Evolutionary conservation across 345 rosid genomes (phyloP).

Genomic region (Geranium rotundifolium): DNA sequence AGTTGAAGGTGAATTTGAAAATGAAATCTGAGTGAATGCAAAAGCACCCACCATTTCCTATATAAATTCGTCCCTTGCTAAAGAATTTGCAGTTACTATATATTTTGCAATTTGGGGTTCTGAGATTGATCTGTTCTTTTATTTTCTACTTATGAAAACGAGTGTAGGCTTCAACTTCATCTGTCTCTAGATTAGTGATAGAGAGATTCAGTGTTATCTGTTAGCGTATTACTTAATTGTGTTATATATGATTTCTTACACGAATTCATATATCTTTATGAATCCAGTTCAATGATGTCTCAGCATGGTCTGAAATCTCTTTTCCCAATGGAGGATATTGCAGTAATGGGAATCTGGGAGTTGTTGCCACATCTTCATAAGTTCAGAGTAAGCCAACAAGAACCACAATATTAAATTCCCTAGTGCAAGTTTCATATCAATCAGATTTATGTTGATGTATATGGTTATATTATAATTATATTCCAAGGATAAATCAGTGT

Average conservation of each 20-base stretch:
- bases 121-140: too few relatives aligned
- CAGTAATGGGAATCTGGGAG: constrained; percentile 95
- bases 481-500: neutral
- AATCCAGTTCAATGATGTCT: constrained; percentile 55
- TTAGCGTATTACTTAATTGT: neutral
- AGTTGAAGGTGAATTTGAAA: too few relatives aligned
- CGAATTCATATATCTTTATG: neutral
- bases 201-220: too few relatives aligned
- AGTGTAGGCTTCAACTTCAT: neutral
- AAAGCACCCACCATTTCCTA: too few relatives aligned
- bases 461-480: neutral
- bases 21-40: too few relatives aligned
- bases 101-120: too few relatives aligned
- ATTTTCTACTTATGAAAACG: too few relatives aligned
- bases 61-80: too few relatives aligned
- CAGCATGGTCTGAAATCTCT: constrained; percentile 57
- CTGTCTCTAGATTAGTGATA: too few relatives aligned
- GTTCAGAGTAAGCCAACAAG: constrained; percentile 49
- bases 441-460: neutral
- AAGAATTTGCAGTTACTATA: too few relatives aligned
- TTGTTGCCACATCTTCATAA: constrained; percentile 65
- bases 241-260: neutral
- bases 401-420: neutral
- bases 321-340: constrained; percentile 80
- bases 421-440: neutral